Evolutionary conservation across 2,329 filamentous ascomycete species (phyloP).

Genomic region (Fusarium sublunatum): DNA sequence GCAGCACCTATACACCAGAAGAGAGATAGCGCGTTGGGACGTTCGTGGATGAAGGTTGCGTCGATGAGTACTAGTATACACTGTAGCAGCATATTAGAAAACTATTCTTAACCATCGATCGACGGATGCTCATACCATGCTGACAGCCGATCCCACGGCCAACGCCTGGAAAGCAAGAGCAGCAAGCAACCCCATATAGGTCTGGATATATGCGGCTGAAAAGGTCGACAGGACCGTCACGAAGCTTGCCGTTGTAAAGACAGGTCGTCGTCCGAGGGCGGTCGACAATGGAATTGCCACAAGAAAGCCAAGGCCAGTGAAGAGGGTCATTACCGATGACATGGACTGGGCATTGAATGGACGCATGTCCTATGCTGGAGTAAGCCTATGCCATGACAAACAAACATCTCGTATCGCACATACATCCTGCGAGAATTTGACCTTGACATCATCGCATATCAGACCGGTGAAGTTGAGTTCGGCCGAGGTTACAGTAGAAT

Average conservation of each 20-base stretch:
- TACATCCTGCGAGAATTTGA: slow-evolving; percentile 21
- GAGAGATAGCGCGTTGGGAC: slow-evolving; percentile 22
- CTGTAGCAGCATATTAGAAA: not conserved
- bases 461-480: slow-evolving; percentile 28
- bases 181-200: slow-evolving; percentile 15
- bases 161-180: slow-evolving; percentile 20
- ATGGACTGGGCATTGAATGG: slow-evolving; percentile 9
- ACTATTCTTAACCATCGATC: accelerated
- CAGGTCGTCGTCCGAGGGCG: slow-evolving; percentile 27
- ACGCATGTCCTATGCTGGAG: not conserved
- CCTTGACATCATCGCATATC: not conserved
- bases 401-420: not conserved
- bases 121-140: slow-evolving; percentile 9
- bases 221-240: slow-evolving; percentile 15
- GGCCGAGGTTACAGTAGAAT: slow-evolving; percentile 18
- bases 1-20: slow-evolving; percentile 22
- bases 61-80: slow-evolving; percentile 26
- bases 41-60: slow-evolving; percentile 36
- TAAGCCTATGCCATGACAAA: not conserved
- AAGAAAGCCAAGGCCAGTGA: slow-evolving; percentile 18
- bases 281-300: slow-evolving; percentile 29
- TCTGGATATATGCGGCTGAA: slow-evolving; percentile 16
- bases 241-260: slow-evolving; percentile 8
- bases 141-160: slow-evolving; percentile 8
- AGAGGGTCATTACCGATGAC: slow-evolving; percentile 29